Evolutionary conservation across 2,329 filamentous ascomycete genomes (phyloP), one percentile per base, ranked within the genome.

Genomic region (Eutypella sp.): DNA sequence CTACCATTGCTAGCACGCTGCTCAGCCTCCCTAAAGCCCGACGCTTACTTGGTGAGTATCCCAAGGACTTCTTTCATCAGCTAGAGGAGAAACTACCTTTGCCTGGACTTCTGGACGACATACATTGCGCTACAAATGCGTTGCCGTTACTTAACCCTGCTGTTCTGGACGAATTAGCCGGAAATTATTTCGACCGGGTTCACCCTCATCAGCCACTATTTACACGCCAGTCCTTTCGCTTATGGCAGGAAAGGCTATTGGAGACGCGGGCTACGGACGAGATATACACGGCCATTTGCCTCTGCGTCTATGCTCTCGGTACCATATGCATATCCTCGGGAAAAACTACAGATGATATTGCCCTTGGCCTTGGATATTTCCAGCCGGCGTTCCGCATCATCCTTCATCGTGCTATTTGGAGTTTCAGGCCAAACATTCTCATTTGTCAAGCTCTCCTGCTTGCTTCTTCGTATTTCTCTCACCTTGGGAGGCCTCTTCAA

Each of bases 161-260:
- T 11, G 52, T 47, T 18, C 50, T 66, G 33, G 57, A 61, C 40
- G 40, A 41, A 16, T 51, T 67, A 22, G 53, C 57, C 36, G 49
- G 54, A 7, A 60, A 49, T 37, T 69, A 69, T 48, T 69, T 69
- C 38, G 54, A 50, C 10, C 45, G 57, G 41, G 65, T 64, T 13
- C 63, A 68, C 45, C 63, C 65, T 16, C 58, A 64, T 37, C 61
- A 65, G 7, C 65, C 66, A 5, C 56, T 69, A 16, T 66, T 69
- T 31, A 57, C 60, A 8, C 51, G 49, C 16, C 49, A 50, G 23
- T 52, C 52, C 27, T 64, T 67, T 24, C 50, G 53, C 15, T 41
- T 45, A 2, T 64, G 65, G 61, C 58, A 63, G 27, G 51, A 45
- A 3, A 50, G 48, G 13, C 47, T 66, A 29, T 40, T 60, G 20